These are phyloP conservation scores for Diplosphaera chodatii DNA, from an alignment of 139 green algal species.

Conservation along the genomic window DNA sequence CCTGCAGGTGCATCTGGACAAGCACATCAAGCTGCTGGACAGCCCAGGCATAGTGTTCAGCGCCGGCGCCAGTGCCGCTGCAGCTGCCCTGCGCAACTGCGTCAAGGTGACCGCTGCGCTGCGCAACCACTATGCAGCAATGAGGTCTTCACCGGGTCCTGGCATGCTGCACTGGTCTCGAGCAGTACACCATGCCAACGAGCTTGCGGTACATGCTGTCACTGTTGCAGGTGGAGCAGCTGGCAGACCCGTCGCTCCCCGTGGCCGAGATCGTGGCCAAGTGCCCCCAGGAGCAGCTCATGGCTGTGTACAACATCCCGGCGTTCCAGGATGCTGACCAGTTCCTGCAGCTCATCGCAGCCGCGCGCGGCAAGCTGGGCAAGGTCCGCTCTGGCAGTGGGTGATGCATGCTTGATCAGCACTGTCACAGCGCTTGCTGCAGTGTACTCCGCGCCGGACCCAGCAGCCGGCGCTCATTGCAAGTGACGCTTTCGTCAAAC, in stretches of 20 bases:
- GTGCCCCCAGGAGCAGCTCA: constrained; percentile 76
- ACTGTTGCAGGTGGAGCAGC: constrained; percentile 60
- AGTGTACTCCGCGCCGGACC: too few relatives aligned
- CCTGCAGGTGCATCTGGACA: constrained; percentile 78
- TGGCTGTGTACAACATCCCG: constrained; percentile 81
- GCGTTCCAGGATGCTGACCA: constrained; percentile 55
- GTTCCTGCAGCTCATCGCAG: constrained; percentile 76
- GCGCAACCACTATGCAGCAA: too few relatives aligned
- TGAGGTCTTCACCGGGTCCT: too few relatives aligned
- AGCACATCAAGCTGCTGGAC: constrained; percentile 91
- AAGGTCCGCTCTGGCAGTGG: constrained; percentile 22
- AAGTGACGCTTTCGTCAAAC: too few relatives aligned
- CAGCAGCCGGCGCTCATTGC: too few relatives aligned
- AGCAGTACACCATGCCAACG: too few relatives aligned
- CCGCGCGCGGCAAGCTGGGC: constrained; percentile 75
- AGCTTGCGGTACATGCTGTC: too few relatives aligned
- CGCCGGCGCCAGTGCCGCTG: constrained; percentile 46
- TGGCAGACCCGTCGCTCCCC: constrained; percentile 67
- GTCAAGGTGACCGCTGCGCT: constrained; percentile 80
- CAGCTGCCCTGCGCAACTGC: constrained; percentile 77
- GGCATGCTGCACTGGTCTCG: too few relatives aligned
- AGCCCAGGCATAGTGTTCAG: constrained; percentile 82
- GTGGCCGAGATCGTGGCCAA: constrained; percentile 80
- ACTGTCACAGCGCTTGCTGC: too few relatives aligned
- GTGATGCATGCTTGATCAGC: neutral